phyloP scores from a whole-genome alignment of 1,284 basidiomycete species.

The Boletellus dicymbophilus region DNA sequence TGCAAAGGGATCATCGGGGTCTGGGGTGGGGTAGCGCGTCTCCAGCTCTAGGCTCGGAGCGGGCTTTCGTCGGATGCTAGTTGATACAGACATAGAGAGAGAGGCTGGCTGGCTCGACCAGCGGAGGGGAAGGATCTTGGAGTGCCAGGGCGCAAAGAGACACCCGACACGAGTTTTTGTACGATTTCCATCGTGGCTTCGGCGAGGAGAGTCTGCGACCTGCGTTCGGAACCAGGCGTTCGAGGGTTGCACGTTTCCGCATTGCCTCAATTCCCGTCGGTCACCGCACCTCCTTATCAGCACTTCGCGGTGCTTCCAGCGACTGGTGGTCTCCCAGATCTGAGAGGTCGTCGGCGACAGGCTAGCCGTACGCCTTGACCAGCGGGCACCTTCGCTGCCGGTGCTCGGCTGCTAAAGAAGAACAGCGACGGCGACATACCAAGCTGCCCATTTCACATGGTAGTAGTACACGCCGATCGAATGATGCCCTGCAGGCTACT shows the following conservation, averaged over 20 bases:
- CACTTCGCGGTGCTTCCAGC: constrained; percentile 27
- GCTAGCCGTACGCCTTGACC: too few relatives aligned
- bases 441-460: constrained; percentile 8
- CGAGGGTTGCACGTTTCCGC: constrained; percentile 27
- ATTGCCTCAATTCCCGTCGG: constrained; percentile 34
- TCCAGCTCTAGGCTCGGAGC: constrained; percentile 35
- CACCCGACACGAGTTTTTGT: constrained; percentile 30
- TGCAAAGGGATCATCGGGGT: constrained; percentile 36
- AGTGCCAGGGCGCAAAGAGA: constrained; percentile 9
- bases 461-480: constrained; percentile 12
- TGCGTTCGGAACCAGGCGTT: constrained; percentile 11
- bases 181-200: constrained; percentile 36
- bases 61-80: constrained; percentile 34
- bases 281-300: constrained; percentile 33
- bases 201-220: constrained; percentile 30
- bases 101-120: too few relatives aligned
- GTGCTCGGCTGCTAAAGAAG: too few relatives aligned
- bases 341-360: constrained; percentile 8
- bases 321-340: too few relatives aligned
- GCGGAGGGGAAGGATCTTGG: too few relatives aligned
- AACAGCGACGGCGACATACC: constrained; percentile 22
- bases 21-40: constrained; percentile 31
- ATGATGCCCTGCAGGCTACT: too few relatives aligned
- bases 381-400: too few relatives aligned
- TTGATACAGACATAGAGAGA: constrained; percentile 32